Evolutionary conservation across 1,284 basidiomycete genomes (phyloP).

Genomic region (Fomitopsis betulina): DNA sequence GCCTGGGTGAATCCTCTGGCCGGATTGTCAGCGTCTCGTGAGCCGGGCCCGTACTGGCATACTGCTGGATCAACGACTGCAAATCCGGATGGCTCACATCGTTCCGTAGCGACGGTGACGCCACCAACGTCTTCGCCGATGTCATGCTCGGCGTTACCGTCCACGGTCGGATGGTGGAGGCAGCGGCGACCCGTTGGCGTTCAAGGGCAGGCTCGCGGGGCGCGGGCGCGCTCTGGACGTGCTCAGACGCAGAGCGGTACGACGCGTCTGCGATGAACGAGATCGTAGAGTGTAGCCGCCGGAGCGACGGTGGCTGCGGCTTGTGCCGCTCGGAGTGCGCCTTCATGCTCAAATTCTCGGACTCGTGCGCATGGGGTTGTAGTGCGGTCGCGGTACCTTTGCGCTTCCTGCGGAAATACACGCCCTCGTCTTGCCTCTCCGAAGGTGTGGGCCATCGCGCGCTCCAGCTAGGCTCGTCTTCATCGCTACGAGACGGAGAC

Average conservation of each 20-base stretch:
- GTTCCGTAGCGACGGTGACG: conserved; percentile 45
- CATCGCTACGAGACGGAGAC: not conserved
- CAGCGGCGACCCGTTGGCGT: conserved; percentile 8
- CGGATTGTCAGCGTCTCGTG: conserved; percentile 41
- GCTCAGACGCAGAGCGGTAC: conserved; percentile 14
- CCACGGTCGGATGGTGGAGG: conserved; percentile 5
- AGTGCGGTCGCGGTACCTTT: not conserved
- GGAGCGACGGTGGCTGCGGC: conserved; percentile 10
- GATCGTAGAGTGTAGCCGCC: conserved; percentile 18
- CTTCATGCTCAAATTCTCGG: not conserved
- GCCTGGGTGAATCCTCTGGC: conserved; percentile 13
- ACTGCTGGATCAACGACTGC: conserved; percentile 51
- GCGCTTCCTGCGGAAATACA: conserved; percentile 5
- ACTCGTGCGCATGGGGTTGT: not conserved
- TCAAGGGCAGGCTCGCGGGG: conserved; percentile 2
- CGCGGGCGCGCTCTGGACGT: conserved; percentile 8
- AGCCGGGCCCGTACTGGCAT: conserved; percentile 50
- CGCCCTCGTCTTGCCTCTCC: conserved; percentile 18
- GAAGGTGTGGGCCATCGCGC: conserved; percentile 26
- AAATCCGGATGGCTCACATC: conserved; percentile 54
- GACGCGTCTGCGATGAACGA: conserved; percentile 18
- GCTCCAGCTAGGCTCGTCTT: conserved; percentile 47
- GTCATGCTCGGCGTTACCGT: conserved; percentile 27
- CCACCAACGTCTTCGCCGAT: conserved; percentile 33
- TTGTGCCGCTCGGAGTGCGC: conserved; percentile 3